Evolutionary conservation across 169 alveolate species (phyloP), one percentile per base, ranked within the genome.

Genomic region (Babesia ovata): DNA sequence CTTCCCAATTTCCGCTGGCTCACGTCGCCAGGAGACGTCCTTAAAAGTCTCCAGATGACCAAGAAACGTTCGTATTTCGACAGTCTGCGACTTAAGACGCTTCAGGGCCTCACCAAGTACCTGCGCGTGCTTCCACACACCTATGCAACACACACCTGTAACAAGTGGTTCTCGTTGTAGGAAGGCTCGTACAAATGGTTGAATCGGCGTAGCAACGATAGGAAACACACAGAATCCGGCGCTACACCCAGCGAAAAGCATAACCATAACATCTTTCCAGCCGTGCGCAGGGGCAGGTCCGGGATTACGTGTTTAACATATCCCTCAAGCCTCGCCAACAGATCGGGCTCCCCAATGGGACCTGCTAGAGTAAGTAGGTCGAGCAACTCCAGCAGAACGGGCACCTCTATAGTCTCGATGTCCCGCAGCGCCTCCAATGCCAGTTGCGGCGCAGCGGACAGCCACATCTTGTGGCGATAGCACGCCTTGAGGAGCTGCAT

Each of bases 1-100:
- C 33, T 42, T 52, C 36, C 21, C 33, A 2, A 59, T 49, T 21
- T 81, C 75, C 36, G 33, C 85, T 3, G 67, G 49, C 28, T 63
- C 52, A 21, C 84, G 54, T 12, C 78, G 66, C 88, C 88, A 81
- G 7, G 88, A 81, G 21, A 56, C 56, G 74, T 81, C 88, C 60
- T 74, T 81, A 45, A 69, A 81, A 28, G 46, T 56, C 26, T 66
- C 61, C 58, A 73, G 29, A 58, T 50, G 39, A 45, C 69, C 56
- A 66, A 81, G 33, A 58, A 81, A 81, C 17, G 26, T 48, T 57
- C 76, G 66, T 79, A 67, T 57, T 19, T 45, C 75, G 54, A 21
- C 45, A 54, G 28, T 74, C 21, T 58, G 75, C 19, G 49, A 1
- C 10, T 66, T 81, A 22, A 73, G 44, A 36, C 54, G 49, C 53